phyloP scores from a whole-genome alignment of 2,329 filamentous ascomycete genomes.

The Calycina herbarum region DNA sequence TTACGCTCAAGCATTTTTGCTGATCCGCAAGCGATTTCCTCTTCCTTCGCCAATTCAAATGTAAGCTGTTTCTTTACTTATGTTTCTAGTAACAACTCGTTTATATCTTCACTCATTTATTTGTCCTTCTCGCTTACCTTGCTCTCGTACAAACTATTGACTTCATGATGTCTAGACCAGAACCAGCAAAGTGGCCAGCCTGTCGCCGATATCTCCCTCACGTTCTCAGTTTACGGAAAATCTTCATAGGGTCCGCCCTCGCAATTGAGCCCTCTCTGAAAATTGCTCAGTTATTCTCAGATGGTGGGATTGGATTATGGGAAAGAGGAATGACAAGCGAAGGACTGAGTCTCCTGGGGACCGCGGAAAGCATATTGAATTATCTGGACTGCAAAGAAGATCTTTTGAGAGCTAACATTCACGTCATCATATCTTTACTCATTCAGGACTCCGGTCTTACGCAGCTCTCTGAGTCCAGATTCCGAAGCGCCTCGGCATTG shows the following conservation, averaged over 20 bases:
- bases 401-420: not conserved
- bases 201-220: slow-evolving; percentile 13
- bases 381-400: not conserved
- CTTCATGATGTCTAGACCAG: slow-evolving; percentile 5
- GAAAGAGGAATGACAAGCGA: not conserved
- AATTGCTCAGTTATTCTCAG: not conserved
- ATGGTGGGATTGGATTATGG: slow-evolving; percentile 1
- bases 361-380: not conserved
- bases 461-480: not conserved
- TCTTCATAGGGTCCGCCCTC: not conserved
- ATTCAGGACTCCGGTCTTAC: not conserved
- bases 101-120: too few relatives aligned
- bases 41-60: slow-evolving; percentile 1
- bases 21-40: not conserved
- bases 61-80: not conserved
- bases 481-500: not conserved
- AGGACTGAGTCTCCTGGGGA: not conserved
- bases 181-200: slow-evolving; percentile 9
- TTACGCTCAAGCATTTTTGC: slow-evolving; percentile 22
- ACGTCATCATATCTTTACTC: slow-evolving; percentile 1
- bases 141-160: too few relatives aligned
- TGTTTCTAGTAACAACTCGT: too few relatives aligned
- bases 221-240: slow-evolving; percentile 9
- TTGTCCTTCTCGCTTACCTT: too few relatives aligned
- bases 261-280: not conserved